Percentiles rank a stretch among this genome's conserved stretches.
These are phyloP conservation scores for Colletotrichum phormii DNA, from an alignment of 2,329 filamentous ascomycete genomes.

Conservation along the genomic window DNA sequence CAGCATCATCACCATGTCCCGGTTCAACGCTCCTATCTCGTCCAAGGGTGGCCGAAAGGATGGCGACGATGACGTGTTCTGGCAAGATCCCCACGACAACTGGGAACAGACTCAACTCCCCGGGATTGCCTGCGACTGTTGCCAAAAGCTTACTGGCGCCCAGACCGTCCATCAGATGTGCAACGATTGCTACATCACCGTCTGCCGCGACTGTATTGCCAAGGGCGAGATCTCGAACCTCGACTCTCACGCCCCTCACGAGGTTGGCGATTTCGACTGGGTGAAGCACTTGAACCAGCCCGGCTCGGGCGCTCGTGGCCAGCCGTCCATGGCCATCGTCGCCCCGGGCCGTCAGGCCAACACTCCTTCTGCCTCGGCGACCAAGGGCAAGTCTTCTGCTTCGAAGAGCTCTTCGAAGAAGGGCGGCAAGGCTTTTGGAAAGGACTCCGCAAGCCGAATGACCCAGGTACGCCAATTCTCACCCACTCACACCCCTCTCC, in stretches of 20 bases:
- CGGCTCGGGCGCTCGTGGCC: neutral
- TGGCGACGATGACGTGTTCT: too few relatives aligned
- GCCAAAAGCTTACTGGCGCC: neutral
- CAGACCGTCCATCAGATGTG: neutral
- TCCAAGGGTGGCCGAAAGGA: neutral
- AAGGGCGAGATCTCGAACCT: neutral
- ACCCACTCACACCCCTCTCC: too few relatives aligned
- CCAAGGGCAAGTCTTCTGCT: neutral
- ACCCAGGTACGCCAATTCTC: neutral
- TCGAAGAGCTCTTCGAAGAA: neutral
- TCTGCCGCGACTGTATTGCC: constrained; percentile 2
- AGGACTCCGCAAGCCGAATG: neutral
- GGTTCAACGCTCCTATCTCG: neutral
- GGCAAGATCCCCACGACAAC: neutral
- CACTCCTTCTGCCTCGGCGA: neutral
- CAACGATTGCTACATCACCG: neutral
- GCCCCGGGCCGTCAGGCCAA: neutral
- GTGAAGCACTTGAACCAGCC: neutral
- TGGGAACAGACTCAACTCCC: neutral
- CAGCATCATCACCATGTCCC: neutral
- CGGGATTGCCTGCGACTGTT: neutral
- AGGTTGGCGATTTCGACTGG: constrained; percentile 1
- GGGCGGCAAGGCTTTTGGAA: too few relatives aligned
- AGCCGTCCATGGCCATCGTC: neutral
- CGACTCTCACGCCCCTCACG: neutral